Base-by-base conservation (phyloP, 78 protist species). In the Dictyostelium purpureum region DNA sequence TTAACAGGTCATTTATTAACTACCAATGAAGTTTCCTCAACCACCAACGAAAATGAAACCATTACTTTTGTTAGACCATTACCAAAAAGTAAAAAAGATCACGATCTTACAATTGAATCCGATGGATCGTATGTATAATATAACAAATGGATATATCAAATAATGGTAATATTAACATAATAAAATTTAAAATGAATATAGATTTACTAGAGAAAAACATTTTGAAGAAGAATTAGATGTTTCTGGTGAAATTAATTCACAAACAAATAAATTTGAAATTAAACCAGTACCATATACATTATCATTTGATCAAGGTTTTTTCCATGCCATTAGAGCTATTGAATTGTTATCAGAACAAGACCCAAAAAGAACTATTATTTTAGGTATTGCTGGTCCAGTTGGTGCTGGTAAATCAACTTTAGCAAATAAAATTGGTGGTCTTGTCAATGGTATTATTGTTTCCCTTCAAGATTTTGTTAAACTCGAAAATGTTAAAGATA, bases 351-450 rank as follows among this genome's bases (percentile, higher is more conserved):
- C 88, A 12, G 87, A 89, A 70, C 40, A 52, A 28, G 78, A 71
- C 57, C 79, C 79, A 73, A 59, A 73, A 28, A 76, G 78, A n/a
- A 21, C 45, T n/a, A 59, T 85, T 9, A 56, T 87, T 38, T 77
- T 93, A 40, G 96, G 93, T 37, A 78, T 93, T 51, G 96, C 94
- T 77, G 96, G 96, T 61, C 94, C 96, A 61, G 82, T 79, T 63
- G 96, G 96, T 45, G 85, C 96, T 16, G 96, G 96, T 24, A 93
- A 87, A 59, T 49, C 92, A 24, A 73, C 96, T 4, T 65, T 93
- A 12, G 88, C 92, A 0, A 49, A 45, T 35, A 88, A 87, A 40
- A 77, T 93, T 2, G 80, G 70, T 56, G 45, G 82, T 37, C 73
- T 93, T 10, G 91, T 85, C 16, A 73, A 66, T 52, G 88, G 63